Conservation (phyloP, 2,329 filamentous ascomycete species). For the Blastomyces silverae region DNA sequence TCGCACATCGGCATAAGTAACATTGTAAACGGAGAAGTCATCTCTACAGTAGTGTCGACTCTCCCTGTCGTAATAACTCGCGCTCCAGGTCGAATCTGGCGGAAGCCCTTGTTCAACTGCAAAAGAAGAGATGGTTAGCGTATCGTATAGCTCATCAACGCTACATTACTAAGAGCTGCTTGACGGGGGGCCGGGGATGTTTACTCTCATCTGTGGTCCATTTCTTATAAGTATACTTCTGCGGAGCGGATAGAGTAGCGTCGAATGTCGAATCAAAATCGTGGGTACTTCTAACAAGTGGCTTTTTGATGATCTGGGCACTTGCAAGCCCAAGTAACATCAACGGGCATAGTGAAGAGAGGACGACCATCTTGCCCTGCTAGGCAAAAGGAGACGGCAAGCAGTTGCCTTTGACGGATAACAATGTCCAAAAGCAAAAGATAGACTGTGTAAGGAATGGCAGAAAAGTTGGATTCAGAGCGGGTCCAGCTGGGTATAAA, state of each 20-base stretch:
- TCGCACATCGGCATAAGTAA: neutral
- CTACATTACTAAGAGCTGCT: neutral
- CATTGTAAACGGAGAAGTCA: constrained; percentile 3
- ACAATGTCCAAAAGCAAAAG: neutral
- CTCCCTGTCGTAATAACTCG: neutral
- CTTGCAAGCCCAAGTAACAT: constrained; percentile 1
- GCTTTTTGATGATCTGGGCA: neutral
- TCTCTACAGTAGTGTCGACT: neutral
- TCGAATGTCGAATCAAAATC: neutral
- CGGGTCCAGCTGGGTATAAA: neutral
- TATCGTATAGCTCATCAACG: neutral
- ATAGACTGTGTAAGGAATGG: neutral
- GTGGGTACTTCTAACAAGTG: neutral
- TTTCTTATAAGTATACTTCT: neutral
- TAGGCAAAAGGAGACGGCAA: neutral
- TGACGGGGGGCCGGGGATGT: neutral
- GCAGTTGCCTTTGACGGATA: neutral
- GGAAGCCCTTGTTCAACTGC: neutral
- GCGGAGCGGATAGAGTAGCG: neutral
- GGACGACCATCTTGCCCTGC: neutral
- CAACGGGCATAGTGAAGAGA: neutral
- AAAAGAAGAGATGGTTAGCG: neutral
- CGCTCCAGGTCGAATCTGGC: neutral
- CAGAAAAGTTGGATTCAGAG: neutral
- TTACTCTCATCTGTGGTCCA: neutral